phyloP scores from a whole-genome alignment of 2,329 filamentous ascomycete genomes.

The Zalaria sp. region DNA sequence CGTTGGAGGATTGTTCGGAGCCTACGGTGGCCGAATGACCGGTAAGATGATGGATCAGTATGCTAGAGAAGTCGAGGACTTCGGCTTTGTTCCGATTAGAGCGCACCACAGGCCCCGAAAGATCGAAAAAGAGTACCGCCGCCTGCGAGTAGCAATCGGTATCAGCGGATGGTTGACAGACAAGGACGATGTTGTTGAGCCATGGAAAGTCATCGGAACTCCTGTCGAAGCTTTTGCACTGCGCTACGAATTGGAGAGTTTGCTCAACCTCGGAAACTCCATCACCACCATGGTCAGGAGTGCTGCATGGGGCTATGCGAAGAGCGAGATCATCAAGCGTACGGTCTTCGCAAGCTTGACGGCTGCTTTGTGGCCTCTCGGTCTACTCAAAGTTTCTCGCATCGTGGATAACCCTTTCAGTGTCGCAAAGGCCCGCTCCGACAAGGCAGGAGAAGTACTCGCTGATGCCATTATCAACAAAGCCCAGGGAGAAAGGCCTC shows the following conservation, averaged over 20 bases:
- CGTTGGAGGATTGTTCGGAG: slow-evolving; percentile 77
- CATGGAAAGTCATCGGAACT: slow-evolving; percentile 64
- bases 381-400: slow-evolving; percentile 28
- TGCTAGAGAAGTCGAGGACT: slow-evolving; percentile 73
- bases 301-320: slow-evolving; percentile 66
- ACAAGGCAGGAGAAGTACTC: slow-evolving; percentile 25
- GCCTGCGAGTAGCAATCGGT: slow-evolving; percentile 65
- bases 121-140: slow-evolving; percentile 31
- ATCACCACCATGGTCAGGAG: slow-evolving; percentile 66
- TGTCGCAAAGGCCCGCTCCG: slow-evolving; percentile 21
- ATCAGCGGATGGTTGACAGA: slow-evolving; percentile 70
- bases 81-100: slow-evolving; percentile 67
- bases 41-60: slow-evolving; percentile 83
- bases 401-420: slow-evolving; percentile 27
- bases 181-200: slow-evolving; percentile 55
- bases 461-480: slow-evolving; percentile 27
- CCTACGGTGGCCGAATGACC: slow-evolving; percentile 75
- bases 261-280: slow-evolving; percentile 64
- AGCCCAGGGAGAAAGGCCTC: slow-evolving; percentile 25
- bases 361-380: slow-evolving; percentile 35
- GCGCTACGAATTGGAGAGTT: slow-evolving; percentile 65
- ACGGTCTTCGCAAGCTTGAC: slow-evolving; percentile 32
- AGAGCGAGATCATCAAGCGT: slow-evolving; percentile 57
- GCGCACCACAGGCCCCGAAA: slow-evolving; percentile 40
- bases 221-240: slow-evolving; percentile 69